Conservation (phyloP, 768 basidiomycete species). For the Suillus cothurnatus region DNA sequence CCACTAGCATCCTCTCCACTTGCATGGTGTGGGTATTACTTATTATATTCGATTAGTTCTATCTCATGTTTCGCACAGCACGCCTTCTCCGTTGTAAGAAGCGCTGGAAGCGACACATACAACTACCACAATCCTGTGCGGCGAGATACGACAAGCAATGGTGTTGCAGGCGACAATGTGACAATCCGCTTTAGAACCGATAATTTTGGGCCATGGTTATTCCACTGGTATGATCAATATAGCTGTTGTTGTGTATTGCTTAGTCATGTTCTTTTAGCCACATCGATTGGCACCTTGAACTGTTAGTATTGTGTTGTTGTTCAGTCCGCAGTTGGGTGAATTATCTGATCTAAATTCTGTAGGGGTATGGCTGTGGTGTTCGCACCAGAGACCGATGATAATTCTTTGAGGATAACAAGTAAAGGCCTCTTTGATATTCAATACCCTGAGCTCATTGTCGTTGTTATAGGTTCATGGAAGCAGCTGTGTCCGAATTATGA, state of each 20-base stretch:
- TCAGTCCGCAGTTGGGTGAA: background rate
- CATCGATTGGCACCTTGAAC: slow-evolving; percentile 40
- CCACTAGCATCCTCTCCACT: slow-evolving; percentile 23
- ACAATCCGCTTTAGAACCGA: slow-evolving; percentile 66
- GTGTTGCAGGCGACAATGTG: slow-evolving; percentile 37
- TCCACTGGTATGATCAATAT: slow-evolving; percentile 36
- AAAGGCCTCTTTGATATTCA: slow-evolving; percentile 1
- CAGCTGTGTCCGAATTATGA: background rate
- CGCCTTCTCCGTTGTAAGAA: slow-evolving; percentile 42
- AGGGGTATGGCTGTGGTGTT: slow-evolving; percentile 43
- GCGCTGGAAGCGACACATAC: slow-evolving; percentile 35
- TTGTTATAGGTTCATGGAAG: background rate
- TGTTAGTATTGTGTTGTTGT: slow-evolving; percentile 23
- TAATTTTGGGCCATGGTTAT: slow-evolving; percentile 64
- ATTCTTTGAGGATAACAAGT: slow-evolving; percentile 21
- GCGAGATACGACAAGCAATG: slow-evolving; percentile 48
- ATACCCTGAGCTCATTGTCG: background rate
- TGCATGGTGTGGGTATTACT: slow-evolving; percentile 16
- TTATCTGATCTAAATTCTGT: slow-evolving; percentile 36
- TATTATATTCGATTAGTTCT: background rate
- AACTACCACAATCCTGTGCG: slow-evolving; percentile 51
- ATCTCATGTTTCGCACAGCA: slow-evolving; percentile 31
- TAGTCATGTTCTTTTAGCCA: slow-evolving; percentile 26
- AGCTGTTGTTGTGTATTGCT: background rate
- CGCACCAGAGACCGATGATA: slow-evolving; percentile 33